A percentile compares a stretch with the other conserved stretches of the same genome.
These are phyloP conservation scores for Exserohilum turcica DNA, from an alignment of 2,329 filamentous ascomycete species.

Conservation along the genomic window DNA sequence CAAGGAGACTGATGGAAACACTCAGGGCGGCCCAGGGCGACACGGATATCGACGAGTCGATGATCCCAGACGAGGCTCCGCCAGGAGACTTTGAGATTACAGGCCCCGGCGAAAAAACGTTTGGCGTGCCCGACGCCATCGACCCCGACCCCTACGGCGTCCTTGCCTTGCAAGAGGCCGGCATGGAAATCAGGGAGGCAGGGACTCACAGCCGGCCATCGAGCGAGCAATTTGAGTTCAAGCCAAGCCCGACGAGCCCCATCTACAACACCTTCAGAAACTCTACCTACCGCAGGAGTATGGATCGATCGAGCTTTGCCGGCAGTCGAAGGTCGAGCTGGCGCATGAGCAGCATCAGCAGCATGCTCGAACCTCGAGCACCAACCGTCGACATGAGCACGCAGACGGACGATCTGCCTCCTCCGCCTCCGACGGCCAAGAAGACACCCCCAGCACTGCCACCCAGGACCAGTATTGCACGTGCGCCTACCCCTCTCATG, in stretches of 20 bases:
- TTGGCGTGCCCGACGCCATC: slow-evolving; percentile 77
- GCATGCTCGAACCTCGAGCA: slow-evolving; percentile 62
- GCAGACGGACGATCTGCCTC: slow-evolving; percentile 26
- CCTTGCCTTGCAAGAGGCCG: slow-evolving; percentile 85
- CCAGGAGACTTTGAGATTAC: slow-evolving; percentile 74
- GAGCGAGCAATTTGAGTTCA: slow-evolving; percentile 83
- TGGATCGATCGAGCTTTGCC: slow-evolving; percentile 67
- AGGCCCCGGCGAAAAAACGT: slow-evolving; percentile 56
- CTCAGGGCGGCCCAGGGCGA: slow-evolving; percentile 88
- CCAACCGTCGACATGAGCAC: slow-evolving; percentile 56
- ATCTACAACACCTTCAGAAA: slow-evolving; percentile 63
- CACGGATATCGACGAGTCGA: slow-evolving; percentile 69
- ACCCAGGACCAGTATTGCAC: slow-evolving; percentile 25
- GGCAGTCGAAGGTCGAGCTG: slow-evolving; percentile 69
- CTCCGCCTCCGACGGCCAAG: slow-evolving; percentile 27
- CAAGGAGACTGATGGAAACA: slow-evolving; percentile 73
- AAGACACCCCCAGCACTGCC: slow-evolving; percentile 32
- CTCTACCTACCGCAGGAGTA: slow-evolving; percentile 68
- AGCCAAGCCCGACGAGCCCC: slow-evolving; percentile 76
- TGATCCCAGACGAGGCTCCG: slow-evolving; percentile 72
- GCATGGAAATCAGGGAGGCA: slow-evolving; percentile 88
- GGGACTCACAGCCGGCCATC: slow-evolving; percentile 74
- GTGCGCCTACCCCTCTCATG: slow-evolving; percentile 33
- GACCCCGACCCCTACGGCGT: slow-evolving; percentile 94
- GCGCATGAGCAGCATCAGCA: slow-evolving; percentile 70